Percentiles rank a stretch among this genome's conserved stretches.
Evolutionary conservation across 1,284 basidiomycete species (phyloP).

Genomic region (Apiotrichum brassicae): DNA sequence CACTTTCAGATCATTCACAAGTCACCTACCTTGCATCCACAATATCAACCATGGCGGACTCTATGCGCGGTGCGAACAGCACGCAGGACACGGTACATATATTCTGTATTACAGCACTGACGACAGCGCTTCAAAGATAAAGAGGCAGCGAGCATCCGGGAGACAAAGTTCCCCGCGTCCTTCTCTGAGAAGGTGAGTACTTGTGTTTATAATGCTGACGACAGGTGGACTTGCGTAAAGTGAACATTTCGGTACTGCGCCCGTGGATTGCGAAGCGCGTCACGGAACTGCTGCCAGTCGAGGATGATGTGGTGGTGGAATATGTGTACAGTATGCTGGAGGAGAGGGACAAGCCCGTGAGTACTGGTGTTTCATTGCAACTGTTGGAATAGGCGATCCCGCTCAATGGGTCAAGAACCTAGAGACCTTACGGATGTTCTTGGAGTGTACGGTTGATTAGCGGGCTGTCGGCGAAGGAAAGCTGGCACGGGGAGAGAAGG

Average conservation of each 20-base stretch:
- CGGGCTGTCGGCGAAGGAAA: too few relatives aligned
- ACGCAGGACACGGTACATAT: constrained; percentile 1
- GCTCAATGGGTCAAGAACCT: too few relatives aligned
- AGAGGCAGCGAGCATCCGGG: constrained; percentile 77
- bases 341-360: constrained; percentile 70
- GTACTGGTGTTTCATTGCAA: too few relatives aligned
- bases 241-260: constrained; percentile 65
- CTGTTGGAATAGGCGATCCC: too few relatives aligned
- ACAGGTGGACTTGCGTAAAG: constrained; percentile 90
- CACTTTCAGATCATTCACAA: too few relatives aligned
- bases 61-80: constrained; percentile 4
- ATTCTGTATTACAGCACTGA: neutral
- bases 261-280: constrained; percentile 93
- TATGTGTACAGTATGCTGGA: constrained; percentile 91
- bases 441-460: too few relatives aligned
- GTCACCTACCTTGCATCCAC: too few relatives aligned
- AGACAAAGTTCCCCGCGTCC: constrained; percentile 81
- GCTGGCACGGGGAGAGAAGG: too few relatives aligned
- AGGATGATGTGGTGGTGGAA: constrained; percentile 95
- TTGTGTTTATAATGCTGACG: constrained; percentile 6
- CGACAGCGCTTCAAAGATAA: constrained; percentile 83
- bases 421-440: too few relatives aligned
- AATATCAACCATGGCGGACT: constrained; percentile 1
- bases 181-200: constrained; percentile 73
- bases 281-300: constrained; percentile 80